A percentile compares a stretch with the other conserved stretches of the same genome.
These are phyloP conservation scores for Arachis hypogaea DNA, from an alignment of 306 rosid species.

Conservation along the genomic window DNA sequence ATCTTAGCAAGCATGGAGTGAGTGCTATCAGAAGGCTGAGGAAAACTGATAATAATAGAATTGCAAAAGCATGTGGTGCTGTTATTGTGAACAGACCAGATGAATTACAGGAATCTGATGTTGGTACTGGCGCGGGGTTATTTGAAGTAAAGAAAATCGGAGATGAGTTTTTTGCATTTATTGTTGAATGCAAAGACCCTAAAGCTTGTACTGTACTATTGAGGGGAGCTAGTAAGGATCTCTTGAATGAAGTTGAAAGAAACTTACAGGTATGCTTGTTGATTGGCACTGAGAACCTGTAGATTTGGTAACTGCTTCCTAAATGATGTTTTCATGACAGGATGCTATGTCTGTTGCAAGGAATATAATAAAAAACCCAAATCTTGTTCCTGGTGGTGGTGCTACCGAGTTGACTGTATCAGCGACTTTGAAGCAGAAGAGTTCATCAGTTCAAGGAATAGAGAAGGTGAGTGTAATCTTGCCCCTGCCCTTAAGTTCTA, in stretches of 20 bases:
- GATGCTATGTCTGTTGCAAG: conserved; percentile 87
- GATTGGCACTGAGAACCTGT: conserved; percentile 13
- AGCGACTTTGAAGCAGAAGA: conserved; percentile 70
- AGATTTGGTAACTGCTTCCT: conserved; percentile 22
- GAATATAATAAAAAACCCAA: conserved; percentile 76
- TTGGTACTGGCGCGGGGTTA: conserved; percentile 82
- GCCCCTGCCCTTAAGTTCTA: too few relatives aligned
- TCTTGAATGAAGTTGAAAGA: conserved; percentile 79
- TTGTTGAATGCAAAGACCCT: conserved; percentile 86
- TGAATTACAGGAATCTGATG: conserved; percentile 85
- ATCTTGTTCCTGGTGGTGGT: conserved; percentile 87
- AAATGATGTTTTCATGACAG: conserved; percentile 47
- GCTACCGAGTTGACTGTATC: conserved; percentile 76
- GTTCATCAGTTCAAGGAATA: conserved; percentile 72
- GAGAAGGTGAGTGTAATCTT: conserved; percentile 54
- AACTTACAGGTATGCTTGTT: conserved; percentile 69
- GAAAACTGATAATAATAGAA: conserved; percentile 81
- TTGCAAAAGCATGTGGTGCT: conserved; percentile 90
- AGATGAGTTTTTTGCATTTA: conserved; percentile 71
- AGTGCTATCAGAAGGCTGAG: conserved; percentile 88
- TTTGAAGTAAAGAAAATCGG: conserved; percentile 87
- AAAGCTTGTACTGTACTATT: conserved; percentile 81
- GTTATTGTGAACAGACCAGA: conserved; percentile 86
- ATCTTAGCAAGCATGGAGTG: conserved; percentile 76
- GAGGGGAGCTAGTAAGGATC: conserved; percentile 89